phyloP scores from a whole-genome alignment of 805 yeast genomes.

The Schwanniomyces yamadae region DNA sequence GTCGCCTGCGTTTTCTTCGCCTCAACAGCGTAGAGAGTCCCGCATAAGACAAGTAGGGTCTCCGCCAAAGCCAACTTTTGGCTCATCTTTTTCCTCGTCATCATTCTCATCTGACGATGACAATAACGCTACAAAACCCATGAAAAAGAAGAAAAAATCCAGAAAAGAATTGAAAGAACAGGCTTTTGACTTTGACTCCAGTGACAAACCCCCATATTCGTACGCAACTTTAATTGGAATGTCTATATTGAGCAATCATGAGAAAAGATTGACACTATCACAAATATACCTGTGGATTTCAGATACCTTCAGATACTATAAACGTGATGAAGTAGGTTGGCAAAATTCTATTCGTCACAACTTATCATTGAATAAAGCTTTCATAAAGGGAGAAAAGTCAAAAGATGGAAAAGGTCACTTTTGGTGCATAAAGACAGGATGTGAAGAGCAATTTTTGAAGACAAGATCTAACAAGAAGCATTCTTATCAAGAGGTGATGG shows the following conservation, averaged over 20 bases:
- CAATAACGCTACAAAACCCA: conserved; percentile 36
- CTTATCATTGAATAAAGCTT: conserved; percentile 88
- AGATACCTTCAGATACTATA: conserved; percentile 78
- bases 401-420: conserved; percentile 89
- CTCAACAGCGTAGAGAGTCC: conserved; percentile 31
- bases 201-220: conserved; percentile 86
- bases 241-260: conserved; percentile 82
- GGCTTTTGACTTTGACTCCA: conserved; percentile 48
- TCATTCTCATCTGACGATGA: conserved; percentile 11
- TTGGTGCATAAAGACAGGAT: conserved; percentile 87
- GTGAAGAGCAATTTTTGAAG: conserved; percentile 75
- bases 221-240: conserved; percentile 92
- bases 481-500: conserved; percentile 44
- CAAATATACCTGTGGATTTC: conserved; percentile 94
- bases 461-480: conserved; percentile 51
- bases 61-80: conserved; percentile 12
- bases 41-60: conserved; percentile 5
- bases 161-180: conserved; percentile 28
- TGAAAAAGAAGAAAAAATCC: conserved; percentile 28
- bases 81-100: conserved; percentile 13
- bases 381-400: conserved; percentile 85
- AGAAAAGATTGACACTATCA: conserved; percentile 39
- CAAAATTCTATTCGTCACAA: conserved; percentile 96
- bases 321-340: conserved; percentile 90
- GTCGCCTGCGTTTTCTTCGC: conserved; percentile 50